A percentile compares a stretch with the other conserved stretches of the same genome.
Conservation (phyloP, 2,329 filamentous ascomycete genomes). For the Dryadomyces sulphureus region DNA sequence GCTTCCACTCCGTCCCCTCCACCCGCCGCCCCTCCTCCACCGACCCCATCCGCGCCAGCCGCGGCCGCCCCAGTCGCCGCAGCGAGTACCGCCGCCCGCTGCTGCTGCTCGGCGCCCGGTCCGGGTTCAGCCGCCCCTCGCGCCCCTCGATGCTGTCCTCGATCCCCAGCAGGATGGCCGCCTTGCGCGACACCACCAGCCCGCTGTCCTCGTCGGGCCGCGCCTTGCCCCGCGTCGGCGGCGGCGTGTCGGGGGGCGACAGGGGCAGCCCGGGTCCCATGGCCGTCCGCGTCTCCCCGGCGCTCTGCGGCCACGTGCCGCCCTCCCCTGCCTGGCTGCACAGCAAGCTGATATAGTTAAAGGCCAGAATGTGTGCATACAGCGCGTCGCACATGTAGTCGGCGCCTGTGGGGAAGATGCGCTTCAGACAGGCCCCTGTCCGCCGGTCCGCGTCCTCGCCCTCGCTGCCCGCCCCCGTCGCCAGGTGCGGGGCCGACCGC, state of each 20-base stretch:
- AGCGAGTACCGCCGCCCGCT: conserved; percentile 6
- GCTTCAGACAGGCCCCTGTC: conserved; percentile 21
- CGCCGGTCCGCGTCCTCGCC: neutral
- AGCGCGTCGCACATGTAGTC: conserved; percentile 43
- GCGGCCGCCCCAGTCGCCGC: conserved; percentile 2
- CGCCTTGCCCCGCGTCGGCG: neutral
- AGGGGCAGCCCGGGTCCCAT: neutral
- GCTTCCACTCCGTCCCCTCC: too few species aligned
- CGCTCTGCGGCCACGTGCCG: conserved; percentile 5
- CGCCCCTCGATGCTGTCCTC: neutral
- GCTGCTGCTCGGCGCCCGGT: too few species aligned
- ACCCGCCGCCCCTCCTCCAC: neutral
- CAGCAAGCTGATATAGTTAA: conserved; percentile 37
- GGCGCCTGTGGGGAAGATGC: conserved; percentile 35
- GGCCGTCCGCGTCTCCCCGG: conserved; percentile 6
- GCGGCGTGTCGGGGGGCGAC: neutral
- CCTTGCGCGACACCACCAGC: conserved; percentile 14
- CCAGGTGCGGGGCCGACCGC: neutral
- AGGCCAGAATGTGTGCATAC: conserved; percentile 43
- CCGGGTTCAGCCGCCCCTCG: conserved; percentile 5
- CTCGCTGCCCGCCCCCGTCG: neutral
- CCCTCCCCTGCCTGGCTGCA: conserved; percentile 9
- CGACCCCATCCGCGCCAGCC: too few species aligned
- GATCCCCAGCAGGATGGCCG: conserved; percentile 10
- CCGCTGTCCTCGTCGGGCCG: conserved; percentile 3